Evolutionary conservation across 2,329 filamentous ascomycete genomes (phyloP).

Genomic region (Pyrenochaeta sp.): DNA sequence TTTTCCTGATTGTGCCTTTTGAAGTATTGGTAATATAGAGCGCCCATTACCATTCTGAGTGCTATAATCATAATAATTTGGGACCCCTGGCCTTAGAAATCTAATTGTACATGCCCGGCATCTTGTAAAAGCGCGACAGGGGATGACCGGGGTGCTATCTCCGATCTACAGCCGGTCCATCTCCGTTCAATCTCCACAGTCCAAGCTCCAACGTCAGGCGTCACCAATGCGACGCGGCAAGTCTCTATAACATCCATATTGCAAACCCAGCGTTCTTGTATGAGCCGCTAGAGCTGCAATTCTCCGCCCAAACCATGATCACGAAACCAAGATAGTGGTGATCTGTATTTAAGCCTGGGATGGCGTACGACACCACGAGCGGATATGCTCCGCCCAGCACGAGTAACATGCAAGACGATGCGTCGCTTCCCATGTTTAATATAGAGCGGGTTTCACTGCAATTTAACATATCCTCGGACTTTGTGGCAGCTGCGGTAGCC

Average conservation of each 20-base stretch:
- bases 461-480: slow-evolving; percentile 93
- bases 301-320: slow-evolving; percentile 19
- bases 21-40: no score
- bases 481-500: slow-evolving; percentile 94
- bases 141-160: no score
- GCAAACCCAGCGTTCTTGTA: background rate
- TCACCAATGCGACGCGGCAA: slow-evolving; percentile 17
- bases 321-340: slow-evolving; percentile 16
- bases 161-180: slow-evolving; percentile 10
- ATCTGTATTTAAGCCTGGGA: slow-evolving; percentile 45
- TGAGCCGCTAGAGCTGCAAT: slow-evolving; percentile 16
- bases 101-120: no score
- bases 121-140: no score
- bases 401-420: slow-evolving; percentile 67
- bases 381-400: slow-evolving; percentile 76
- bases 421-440: slow-evolving; percentile 86
- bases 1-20: no score
- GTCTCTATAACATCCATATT: background rate
- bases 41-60: no score
- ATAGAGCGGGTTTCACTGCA: slow-evolving; percentile 91
- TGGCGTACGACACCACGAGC: slow-evolving; percentile 76
- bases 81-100: no score
- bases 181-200: slow-evolving; percentile 4
- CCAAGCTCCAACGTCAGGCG: slow-evolving; percentile 26
- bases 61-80: no score